These are phyloP conservation scores for Kuraishia ogatae DNA, from an alignment of 805 yeast species.

Conservation along the genomic window DNA sequence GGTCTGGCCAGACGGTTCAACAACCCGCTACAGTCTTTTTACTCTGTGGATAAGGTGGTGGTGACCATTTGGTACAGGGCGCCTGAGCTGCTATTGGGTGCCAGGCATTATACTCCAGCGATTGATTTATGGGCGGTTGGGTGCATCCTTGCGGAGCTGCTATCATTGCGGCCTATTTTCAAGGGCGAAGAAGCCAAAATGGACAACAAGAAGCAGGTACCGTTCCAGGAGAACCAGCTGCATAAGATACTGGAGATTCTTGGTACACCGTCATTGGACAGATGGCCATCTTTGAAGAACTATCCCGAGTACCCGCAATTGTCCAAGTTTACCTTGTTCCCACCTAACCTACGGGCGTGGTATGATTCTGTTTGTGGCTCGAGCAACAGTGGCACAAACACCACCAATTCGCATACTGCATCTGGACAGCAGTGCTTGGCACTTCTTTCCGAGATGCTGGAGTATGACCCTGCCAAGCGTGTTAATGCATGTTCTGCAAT, in stretches of 20 bases:
- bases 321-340: slow-evolving; percentile 49
- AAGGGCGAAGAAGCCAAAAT: slow-evolving; percentile 97
- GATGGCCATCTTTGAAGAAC: slow-evolving; percentile 70
- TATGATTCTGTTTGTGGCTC: slow-evolving; percentile 70
- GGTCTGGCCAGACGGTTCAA: slow-evolving; percentile 87
- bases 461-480: slow-evolving; percentile 76
- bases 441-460: slow-evolving; percentile 54
- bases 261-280: slow-evolving; percentile 76
- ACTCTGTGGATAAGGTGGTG: slow-evolving; percentile 90
- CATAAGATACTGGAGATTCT: slow-evolving; percentile 86
- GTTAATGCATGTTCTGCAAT: slow-evolving; percentile 73
- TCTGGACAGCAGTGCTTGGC: slow-evolving; percentile 37
- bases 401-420: slow-evolving; percentile 36
- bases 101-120: slow-evolving; percentile 87
- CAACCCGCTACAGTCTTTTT: slow-evolving; percentile 78
- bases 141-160: slow-evolving; percentile 84
- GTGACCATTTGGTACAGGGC: slow-evolving; percentile 97
- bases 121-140: slow-evolving; percentile 96
- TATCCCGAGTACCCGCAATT: slow-evolving; percentile 80
- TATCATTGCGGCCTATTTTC: slow-evolving; percentile 85
- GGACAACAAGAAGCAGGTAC: slow-evolving; percentile 87
- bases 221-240: slow-evolving; percentile 89
- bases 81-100: slow-evolving; percentile 84
- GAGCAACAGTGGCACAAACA: background rate
- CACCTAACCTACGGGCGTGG: slow-evolving; percentile 75